A percentile compares a stretch with the other conserved stretches of the same genome.
These are phyloP conservation scores for Sugiyamaella novakii DNA, from an alignment of 1,139 yeast species.

Conservation along the genomic window DNA sequence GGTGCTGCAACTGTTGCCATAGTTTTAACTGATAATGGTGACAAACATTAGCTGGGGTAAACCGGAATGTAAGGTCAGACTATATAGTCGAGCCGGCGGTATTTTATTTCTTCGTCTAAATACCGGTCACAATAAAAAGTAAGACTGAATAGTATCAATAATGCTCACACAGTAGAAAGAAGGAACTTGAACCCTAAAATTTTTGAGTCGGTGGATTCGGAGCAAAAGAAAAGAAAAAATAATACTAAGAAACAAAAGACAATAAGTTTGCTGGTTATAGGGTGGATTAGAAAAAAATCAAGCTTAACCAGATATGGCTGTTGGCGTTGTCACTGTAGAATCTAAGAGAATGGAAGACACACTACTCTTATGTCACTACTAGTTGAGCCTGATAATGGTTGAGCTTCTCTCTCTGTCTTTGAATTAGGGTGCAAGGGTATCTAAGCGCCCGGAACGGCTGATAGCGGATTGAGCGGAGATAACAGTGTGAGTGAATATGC, in stretches of 20 bases:
- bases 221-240: not conserved
- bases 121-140: no score
- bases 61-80: no score
- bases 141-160: no score
- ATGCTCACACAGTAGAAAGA: no score
- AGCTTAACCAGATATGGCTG: constrained; percentile 16
- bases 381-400: no score
- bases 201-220: constrained; percentile 2
- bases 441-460: no score
- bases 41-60: constrained; percentile 3
- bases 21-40: not conserved
- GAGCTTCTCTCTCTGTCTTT: no score
- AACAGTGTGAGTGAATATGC: no score
- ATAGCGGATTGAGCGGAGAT: no score
- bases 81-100: no score
- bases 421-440: no score
- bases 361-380: no score
- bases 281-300: constrained; percentile 5
- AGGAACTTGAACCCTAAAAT: constrained; percentile 1
- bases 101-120: not conserved
- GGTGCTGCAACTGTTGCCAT: constrained; percentile 20
- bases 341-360: not conserved
- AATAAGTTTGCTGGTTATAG: not conserved
- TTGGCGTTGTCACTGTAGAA: constrained; percentile 9
- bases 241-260: not conserved